Evolutionary conservation across 441 rosid species (phyloP), one percentile per base, ranked within the genome.

Genomic region (Aleurites moluccanus): DNA sequence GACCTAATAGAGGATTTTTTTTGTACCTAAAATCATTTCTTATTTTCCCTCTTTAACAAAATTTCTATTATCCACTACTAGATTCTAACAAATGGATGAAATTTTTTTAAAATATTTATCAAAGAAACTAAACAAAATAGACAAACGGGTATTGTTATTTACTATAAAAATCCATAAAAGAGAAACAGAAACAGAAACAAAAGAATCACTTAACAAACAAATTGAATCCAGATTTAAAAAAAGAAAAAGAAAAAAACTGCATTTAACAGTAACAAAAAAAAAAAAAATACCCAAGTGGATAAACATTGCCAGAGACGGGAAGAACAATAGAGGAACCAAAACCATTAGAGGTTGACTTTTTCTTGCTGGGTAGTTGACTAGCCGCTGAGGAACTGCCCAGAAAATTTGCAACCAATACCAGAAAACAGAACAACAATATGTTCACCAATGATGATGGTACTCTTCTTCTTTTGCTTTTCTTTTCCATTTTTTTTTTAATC

Each of bases 271-370:
- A 56, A 45, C 1, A 16, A 49, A 15, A 21, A 9, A 67, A 16
- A 49, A 15, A 21, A 9, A 67, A 74, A 15, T 79, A 94, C 98
- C 97, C 99, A 68, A 86, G 89, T 73, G 99, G 99, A 75, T 94
- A 91, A 74, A 92, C 94, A 75, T 90, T 92, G 45, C 99, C 99
- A 16, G 84, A 73, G 78, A 92, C 66, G 1, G 90, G 89, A 53
- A 94, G 82, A 14, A 89, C 80, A 64, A 86, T 78, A 74, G 97
- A 85, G 78, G 94, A 90, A 72, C 83, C 82, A 56, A 74, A 50
- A 27, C 64, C 78, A 49, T 50, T 53, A 56, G 66, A 59, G 62
- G 75, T 75, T 70, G 83, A 62, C 80, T 68, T 83, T 45, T 74
- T 74, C 73, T 73, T 81, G 9, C 61, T 57, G 25, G 81, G 61